Conservation (phyloP, 345 rosid species). For the Limnanthes douglasii region DNA sequence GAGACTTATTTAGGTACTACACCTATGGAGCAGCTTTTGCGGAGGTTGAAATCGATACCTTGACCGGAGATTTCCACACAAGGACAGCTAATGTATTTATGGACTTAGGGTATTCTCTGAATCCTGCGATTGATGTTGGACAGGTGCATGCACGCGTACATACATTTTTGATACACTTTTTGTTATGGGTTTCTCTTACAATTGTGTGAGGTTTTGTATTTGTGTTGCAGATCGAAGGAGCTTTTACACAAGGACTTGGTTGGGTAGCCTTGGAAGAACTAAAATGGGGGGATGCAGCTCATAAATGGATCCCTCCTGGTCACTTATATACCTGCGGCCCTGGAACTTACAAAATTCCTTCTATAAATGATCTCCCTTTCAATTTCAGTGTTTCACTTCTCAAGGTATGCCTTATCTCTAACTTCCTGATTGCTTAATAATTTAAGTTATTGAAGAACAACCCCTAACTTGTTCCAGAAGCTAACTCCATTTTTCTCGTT, state of each 20-base stretch:
- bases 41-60: conserved; percentile 86
- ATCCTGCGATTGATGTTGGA: conserved; percentile 90
- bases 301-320: conserved; percentile 79
- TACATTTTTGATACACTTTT: too few relatives aligned
- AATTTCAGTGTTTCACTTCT: conserved; percentile 65
- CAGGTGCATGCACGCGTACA: conserved; percentile 45
- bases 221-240: conserved; percentile 69
- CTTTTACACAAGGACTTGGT: conserved; percentile 87
- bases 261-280: conserved; percentile 95
- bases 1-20: conserved; percentile 58
- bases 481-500: too few relatives aligned
- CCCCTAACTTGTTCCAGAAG: too few relatives aligned
- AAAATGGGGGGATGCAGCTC: conserved; percentile 91
- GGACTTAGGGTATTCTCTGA: conserved; percentile 87
- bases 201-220: too few relatives aligned
- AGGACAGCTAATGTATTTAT: conserved; percentile 47
- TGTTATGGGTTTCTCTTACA: too few relatives aligned
- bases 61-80: conserved; percentile 89
- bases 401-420: too few relatives aligned
- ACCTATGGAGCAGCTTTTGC: conserved; percentile 87
- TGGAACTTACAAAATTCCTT: conserved; percentile 90
- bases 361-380: conserved; percentile 69
- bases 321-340: conserved; percentile 73
- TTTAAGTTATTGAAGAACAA: too few relatives aligned
- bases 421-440: too few relatives aligned